Conservation (phyloP, 2,329 filamentous ascomycete species). For the Colletotrichum melonis region DNA sequence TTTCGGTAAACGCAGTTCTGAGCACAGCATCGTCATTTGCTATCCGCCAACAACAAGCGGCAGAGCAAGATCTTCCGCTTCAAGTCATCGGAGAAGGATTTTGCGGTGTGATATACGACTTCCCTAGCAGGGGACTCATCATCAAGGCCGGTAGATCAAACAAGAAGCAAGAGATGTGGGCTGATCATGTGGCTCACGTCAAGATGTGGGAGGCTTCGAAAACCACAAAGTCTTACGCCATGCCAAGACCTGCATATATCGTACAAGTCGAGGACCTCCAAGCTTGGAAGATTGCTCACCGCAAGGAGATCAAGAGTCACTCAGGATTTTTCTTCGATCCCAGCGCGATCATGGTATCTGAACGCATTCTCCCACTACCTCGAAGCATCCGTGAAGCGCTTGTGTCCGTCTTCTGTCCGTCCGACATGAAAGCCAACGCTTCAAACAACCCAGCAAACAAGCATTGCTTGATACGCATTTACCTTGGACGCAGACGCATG, state of each 20-base stretch:
- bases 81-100: background rate
- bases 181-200: background rate
- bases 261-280: background rate
- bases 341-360: conserved; percentile 16
- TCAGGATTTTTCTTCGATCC: background rate
- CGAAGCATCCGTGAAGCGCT: conserved; percentile 35
- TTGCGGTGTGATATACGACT: background rate
- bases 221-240: background rate
- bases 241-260: background rate
- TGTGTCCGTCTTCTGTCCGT: conserved; percentile 38
- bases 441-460: background rate
- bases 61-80: background rate
- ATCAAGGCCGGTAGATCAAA: background rate
- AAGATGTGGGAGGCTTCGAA: background rate
- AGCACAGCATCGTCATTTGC: background rate
- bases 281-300: background rate
- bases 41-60: background rate
- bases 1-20: background rate
- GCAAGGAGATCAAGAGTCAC: background rate
- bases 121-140: background rate
- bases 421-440: background rate
- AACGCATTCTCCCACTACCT: conserved; percentile 42
- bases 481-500: background rate
- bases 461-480: background rate
- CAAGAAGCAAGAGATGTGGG: background rate